Conservation (phyloP, 345 rosid species). For the Nasturtium officinale region DNA sequence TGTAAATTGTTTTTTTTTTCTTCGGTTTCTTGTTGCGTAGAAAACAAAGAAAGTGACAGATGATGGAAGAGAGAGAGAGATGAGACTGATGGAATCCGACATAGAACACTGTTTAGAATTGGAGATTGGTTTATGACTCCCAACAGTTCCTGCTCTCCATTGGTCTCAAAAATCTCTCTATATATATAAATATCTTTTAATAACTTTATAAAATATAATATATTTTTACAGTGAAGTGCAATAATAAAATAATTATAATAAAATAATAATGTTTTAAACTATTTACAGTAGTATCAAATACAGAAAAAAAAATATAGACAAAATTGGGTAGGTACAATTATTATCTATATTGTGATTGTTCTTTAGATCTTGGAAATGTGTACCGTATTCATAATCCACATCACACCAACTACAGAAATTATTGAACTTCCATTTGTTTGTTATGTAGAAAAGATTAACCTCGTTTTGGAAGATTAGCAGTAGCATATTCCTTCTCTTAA, state of each 20-base stretch:
- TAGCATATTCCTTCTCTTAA: not conserved
- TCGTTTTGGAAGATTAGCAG: not conserved
- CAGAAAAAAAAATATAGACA: too few species aligned
- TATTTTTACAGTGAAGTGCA: not conserved
- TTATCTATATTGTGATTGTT: constrained; percentile 23
- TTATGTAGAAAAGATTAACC: not conserved
- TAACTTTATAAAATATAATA: not conserved
- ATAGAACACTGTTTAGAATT: constrained; percentile 50
- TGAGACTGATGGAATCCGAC: constrained; percentile 56
- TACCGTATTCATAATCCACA: not conserved
- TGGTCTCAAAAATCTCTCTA: not conserved
- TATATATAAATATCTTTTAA: not conserved
- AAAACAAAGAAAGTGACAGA: constrained; percentile 64
- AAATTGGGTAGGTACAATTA: constrained; percentile 38
- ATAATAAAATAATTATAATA: not conserved
- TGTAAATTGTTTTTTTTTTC: constrained; percentile 22
- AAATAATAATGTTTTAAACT: not conserved
- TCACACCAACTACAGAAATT: constrained; percentile 10
- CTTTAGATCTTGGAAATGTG: constrained; percentile 32
- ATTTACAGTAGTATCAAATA: not conserved
- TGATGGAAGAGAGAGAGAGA: constrained; percentile 38
- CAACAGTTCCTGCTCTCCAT: constrained; percentile 37
- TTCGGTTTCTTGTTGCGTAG: constrained; percentile 48
- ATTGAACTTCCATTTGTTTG: not conserved
- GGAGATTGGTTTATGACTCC: constrained; percentile 51